phyloP scores from a whole-genome alignment of 352 stramenopile genomes.

The Plasmopara halstedii region DNA sequence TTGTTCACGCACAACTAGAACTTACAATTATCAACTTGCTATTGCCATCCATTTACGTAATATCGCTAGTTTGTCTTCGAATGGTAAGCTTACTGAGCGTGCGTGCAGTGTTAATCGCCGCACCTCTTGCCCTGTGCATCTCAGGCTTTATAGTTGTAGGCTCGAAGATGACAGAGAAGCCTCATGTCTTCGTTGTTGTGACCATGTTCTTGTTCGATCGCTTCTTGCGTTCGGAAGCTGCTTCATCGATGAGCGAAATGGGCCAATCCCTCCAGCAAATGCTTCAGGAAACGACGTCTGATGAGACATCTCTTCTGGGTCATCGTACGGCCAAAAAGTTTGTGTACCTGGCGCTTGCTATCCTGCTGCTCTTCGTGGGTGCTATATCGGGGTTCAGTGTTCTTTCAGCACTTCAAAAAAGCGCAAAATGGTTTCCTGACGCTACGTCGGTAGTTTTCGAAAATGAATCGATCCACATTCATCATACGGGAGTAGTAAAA shows the following conservation, averaged over 20 bases:
- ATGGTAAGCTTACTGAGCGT: constrained; percentile 55
- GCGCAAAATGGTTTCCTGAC: constrained; percentile 70
- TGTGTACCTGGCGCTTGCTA: constrained; percentile 46
- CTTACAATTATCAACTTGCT: constrained; percentile 86
- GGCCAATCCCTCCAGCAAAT: constrained; percentile 52
- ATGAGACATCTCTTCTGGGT: constrained; percentile 37
- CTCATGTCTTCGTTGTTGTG: constrained; percentile 68
- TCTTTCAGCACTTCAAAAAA: constrained; percentile 62
- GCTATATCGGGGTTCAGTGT: constrained; percentile 72
- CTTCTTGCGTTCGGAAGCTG: constrained; percentile 46
- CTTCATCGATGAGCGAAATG: constrained; percentile 45
- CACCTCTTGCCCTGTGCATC: constrained; percentile 41
- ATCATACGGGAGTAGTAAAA: constrained; percentile 81
- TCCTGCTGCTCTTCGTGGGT: constrained; percentile 62
- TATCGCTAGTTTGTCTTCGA: constrained; percentile 72
- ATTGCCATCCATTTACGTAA: constrained; percentile 79
- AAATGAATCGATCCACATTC: constrained; percentile 66
- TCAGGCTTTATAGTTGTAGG: constrained; percentile 48
- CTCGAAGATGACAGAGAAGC: constrained; percentile 74
- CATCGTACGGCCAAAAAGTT: constrained; percentile 56
- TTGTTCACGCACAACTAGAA: constrained; percentile 81
- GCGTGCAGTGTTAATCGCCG: constrained; percentile 37
- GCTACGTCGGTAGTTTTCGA: constrained; percentile 61
- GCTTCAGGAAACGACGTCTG: constrained; percentile 42
- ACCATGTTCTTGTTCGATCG: constrained; percentile 72